Evolutionary conservation across 495 filamentous ascomycete genomes (phyloP), one percentile per base, ranked within the genome.

Genomic region (Lichenothelia convexa): DNA sequence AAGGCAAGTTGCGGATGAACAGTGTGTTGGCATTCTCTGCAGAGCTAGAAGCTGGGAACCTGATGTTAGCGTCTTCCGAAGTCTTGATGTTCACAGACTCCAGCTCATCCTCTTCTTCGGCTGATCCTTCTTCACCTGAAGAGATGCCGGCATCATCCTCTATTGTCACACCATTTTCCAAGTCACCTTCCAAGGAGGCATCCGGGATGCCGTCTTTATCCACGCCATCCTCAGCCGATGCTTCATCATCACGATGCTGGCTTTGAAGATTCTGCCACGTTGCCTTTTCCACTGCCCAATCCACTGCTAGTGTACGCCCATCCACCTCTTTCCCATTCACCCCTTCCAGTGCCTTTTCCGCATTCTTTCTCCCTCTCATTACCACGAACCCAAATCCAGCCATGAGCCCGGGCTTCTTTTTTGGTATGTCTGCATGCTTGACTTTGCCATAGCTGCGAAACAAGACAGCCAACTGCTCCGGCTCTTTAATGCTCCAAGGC

Each of bases 1-100:
- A 99, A 1, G 89, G 86, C 17, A 99, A 63, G 49, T 99, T 99
- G 40, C 89, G 82, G 46, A 95, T 69, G 61, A 99, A 99, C 26
- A 94, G 57, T 0, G 85, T 93, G 8, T 70, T 70, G 3, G 64
- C 66, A 43, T 76, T 78, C 47, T 69, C 72, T n/a, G n/a, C n/a
- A n/a, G n/a, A n/a, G n/a, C n/a, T n/a, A n/a, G n/a, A n/a, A n/a
- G n/a, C n/a, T n/a, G n/a, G n/a, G n/a, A n/a, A n/a, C n/a, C n/a
- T n/a, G 44, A 35, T 30, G 16, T 33, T 32, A 11, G 20, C 18
- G n/a, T 17, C 50, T 43, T 9, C 43, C 26, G 12, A 41, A 41
- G 38, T 45, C 32, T 31, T 53, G 40, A 57, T 56, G n/a, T n/a
- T n/a, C n/a, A n/a, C n/a, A 33, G 37, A 46, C 39, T 54, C 52